These are phyloP conservation scores for Candida silvicultrix DNA, from an alignment of 805 yeast species.

Conservation along the genomic window DNA sequence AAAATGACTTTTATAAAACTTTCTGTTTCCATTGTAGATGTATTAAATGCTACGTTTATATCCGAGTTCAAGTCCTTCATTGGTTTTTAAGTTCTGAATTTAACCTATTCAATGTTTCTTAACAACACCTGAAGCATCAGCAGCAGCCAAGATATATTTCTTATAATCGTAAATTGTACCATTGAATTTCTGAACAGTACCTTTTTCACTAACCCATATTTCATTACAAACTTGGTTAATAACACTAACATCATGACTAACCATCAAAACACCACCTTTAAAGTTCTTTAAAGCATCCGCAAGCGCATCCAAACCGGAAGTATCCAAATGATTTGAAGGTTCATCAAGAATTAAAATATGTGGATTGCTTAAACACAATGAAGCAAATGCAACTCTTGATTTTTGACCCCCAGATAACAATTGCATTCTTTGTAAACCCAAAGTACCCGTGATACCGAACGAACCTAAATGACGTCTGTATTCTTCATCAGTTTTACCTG, in stretches of 20 bases:
- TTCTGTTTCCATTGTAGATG: too few relatives aligned
- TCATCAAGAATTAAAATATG: constrained; percentile 92
- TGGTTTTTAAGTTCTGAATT: too few relatives aligned
- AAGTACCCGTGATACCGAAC: constrained; percentile 92
- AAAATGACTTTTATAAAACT: too few relatives aligned
- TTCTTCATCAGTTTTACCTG: constrained; percentile 94
- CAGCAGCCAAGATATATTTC: constrained; percentile 73
- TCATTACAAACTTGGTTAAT: constrained; percentile 87
- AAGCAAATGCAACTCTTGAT: constrained; percentile 97
- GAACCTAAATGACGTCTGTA: constrained; percentile 95
- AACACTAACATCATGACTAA: constrained; percentile 92
- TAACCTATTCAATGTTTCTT: constrained; percentile 51
- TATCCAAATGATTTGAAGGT: constrained; percentile 98
- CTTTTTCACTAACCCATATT: constrained; percentile 92
- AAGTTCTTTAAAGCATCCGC: constrained; percentile 82
- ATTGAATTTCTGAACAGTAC: constrained; percentile 66
- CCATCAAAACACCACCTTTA: constrained; percentile 96
- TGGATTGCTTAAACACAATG: constrained; percentile 83
- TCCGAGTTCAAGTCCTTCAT: too few relatives aligned
- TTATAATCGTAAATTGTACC: constrained; percentile 89
- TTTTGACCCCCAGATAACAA: constrained; percentile 96
- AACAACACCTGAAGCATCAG: constrained; percentile 88
- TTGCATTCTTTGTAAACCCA: constrained; percentile 87
- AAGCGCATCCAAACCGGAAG: constrained; percentile 94
- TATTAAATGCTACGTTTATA: too few relatives aligned